Conservation (phyloP, 176 grass and related monocot genomes). For the Hordeum marinum region DNA sequence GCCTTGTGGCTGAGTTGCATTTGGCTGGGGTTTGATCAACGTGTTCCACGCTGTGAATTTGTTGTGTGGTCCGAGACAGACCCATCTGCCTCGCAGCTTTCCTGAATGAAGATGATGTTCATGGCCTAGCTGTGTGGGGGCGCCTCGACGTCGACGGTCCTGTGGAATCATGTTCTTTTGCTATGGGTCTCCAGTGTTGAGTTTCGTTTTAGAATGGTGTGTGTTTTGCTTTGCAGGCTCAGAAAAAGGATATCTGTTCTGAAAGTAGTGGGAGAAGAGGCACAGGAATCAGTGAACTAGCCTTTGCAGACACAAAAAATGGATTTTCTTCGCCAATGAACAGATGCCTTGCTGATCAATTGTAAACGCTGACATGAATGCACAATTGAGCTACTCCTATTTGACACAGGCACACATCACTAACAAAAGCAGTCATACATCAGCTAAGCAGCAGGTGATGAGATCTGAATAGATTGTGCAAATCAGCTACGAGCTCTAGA, state of each 20-base stretch:
- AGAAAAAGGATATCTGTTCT: not conserved
- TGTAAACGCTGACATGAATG: not conserved
- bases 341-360: not conserved
- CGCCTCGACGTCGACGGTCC: not conserved
- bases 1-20: not conserved
- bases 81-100: not conserved
- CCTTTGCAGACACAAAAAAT: not conserved
- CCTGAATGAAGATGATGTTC: not conserved
- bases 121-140: too few relatives aligned
- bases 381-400: not conserved
- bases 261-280: not conserved
- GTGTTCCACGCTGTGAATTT: not conserved
- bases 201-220: not conserved
- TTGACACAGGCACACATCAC: not conserved
- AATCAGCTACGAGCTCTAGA: too few relatives aligned
- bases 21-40: not conserved
- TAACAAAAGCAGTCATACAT: not conserved
- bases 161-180: not conserved
- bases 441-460: not conserved
- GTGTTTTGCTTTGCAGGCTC: too few relatives aligned
- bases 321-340: not conserved
- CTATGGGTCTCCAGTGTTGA: not conserved
- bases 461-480: too few relatives aligned
- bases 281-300: not conserved
- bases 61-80: not conserved